Evolutionary conservation across 495 filamentous ascomycete species (phyloP), one percentile per base, ranked within the genome.

Genomic region (Xylaria sp.): DNA sequence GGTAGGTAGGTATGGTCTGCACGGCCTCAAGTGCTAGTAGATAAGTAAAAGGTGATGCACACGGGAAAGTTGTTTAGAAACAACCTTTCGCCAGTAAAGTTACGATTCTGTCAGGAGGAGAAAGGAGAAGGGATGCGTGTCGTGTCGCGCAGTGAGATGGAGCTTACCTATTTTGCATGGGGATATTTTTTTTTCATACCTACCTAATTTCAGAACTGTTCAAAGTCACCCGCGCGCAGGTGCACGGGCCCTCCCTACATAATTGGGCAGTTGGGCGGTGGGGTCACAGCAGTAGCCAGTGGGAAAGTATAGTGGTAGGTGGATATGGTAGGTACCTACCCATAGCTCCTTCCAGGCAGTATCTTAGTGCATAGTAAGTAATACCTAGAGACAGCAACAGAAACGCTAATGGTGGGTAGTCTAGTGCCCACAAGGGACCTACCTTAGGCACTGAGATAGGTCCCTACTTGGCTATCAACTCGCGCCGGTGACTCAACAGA

Each of bases 1-100:
- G 37, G 40, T 43, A 37, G 33, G 37, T 40, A 71, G 48, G 48
- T 29, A 24, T n/a, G 31, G 53, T 57, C 33, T 19, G 19, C 21
- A 41, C 3, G 29, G 44, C 55, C 26, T 24, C 58, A 48, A 55
- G 17, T 55, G 52, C 68, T 41, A 43, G 59, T 43, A 31, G 29
- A 44, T 17, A 44, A 48, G 21, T 26, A 59, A 11, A 66, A 66
- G 61, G 26, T 61, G 61, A 37, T 53, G 68, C 69, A 66, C 69
- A 59, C 69, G 24, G 19, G 29, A 35, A 50, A 48, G 46, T 29
- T 12, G 68, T 57, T 43, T 19, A 21, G 58, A 37, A 53, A 24
- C 65, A 19, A 33, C 21, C 46, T 40, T 53, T 53, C 11, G 58
- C 43, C n/a, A 24, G 58, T 33, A 24, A 55, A 53, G 40, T 62